These are phyloP conservation scores for Ichthyophthirius multifiliis DNA, from an alignment of 169 alveolate species.

Conservation along the genomic window DNA sequence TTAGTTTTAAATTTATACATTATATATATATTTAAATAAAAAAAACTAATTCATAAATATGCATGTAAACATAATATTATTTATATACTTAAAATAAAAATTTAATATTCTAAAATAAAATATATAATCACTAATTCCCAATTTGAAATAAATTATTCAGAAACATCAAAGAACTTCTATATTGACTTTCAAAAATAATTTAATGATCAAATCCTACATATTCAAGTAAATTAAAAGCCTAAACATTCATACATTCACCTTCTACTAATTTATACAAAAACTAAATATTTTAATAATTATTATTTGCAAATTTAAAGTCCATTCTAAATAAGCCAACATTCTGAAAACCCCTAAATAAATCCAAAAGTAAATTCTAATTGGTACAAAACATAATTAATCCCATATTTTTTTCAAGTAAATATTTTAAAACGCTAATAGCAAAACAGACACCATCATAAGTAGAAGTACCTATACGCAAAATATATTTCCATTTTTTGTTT, in stretches of 20 bases:
- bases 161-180: background rate
- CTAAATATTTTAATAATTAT: background rate
- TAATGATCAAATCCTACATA: background rate
- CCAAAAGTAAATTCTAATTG: slow-evolving; percentile 91
- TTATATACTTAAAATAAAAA: no score
- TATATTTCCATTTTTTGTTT: no score
- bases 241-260: background rate
- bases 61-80: no score
- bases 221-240: background rate
- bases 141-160: no score
- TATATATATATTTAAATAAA: no score
- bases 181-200: background rate
- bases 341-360: slow-evolving; percentile 42
- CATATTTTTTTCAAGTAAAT: slow-evolving; percentile 72
- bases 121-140: no score
- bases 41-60: no score
- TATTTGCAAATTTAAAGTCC: background rate
- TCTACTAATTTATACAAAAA: background rate
- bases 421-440: slow-evolving; percentile 93
- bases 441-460: slow-evolving; percentile 99
- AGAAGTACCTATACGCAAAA: no score
- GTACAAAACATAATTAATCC: slow-evolving; percentile 95
- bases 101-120: no score
- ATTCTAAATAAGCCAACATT: background rate
- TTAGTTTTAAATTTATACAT: no score